Conservation (phyloP, 1,284 basidiomycete genomes). For the Ceratobasidium sp. region DNA sequence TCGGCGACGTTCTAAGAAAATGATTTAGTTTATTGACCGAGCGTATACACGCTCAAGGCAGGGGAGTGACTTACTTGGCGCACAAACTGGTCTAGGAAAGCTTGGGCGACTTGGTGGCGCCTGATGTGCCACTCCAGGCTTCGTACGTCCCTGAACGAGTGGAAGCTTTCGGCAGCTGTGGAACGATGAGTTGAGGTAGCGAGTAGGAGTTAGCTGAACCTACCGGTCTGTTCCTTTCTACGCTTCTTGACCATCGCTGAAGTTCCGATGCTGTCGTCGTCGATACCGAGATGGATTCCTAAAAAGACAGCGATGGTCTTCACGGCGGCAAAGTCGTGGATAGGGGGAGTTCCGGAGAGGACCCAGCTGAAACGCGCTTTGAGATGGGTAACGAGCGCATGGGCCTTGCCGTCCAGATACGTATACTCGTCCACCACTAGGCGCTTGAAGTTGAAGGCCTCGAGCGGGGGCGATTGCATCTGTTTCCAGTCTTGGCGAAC, state of each 20-base stretch:
- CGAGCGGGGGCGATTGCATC: slow-evolving; percentile 82
- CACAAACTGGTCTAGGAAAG: slow-evolving; percentile 83
- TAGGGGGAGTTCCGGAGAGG: slow-evolving; percentile 93
- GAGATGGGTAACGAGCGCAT: slow-evolving; percentile 78
- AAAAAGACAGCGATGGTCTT: slow-evolving; percentile 91
- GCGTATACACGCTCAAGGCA: too few species aligned
- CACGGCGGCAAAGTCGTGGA: slow-evolving; percentile 87
- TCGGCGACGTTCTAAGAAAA: slow-evolving; percentile 84
- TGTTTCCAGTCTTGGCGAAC: slow-evolving; percentile 78
- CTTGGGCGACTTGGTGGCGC: slow-evolving; percentile 82
- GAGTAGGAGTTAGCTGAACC: slow-evolving; percentile 43
- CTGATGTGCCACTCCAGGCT: slow-evolving; percentile 91
- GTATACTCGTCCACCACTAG: slow-evolving; percentile 96
- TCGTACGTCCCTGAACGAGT: slow-evolving; percentile 94
- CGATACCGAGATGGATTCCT: slow-evolving; percentile 84
- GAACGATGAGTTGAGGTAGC: neutral
- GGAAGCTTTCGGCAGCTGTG: slow-evolving; percentile 87
- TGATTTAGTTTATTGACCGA: slow-evolving; percentile 10
- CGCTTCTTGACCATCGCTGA: slow-evolving; percentile 79
- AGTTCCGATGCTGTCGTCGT: slow-evolving; percentile 85
- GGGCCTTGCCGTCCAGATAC: slow-evolving; percentile 82
- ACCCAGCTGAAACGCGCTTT: slow-evolving; percentile 88
- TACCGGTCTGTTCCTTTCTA: slow-evolving; percentile 82
- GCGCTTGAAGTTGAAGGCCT: slow-evolving; percentile 91
- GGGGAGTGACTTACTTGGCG: slow-evolving; percentile 67